Conservation (phyloP, 2,329 filamentous ascomycete species). For the Celoporthe dispersa region DNA sequence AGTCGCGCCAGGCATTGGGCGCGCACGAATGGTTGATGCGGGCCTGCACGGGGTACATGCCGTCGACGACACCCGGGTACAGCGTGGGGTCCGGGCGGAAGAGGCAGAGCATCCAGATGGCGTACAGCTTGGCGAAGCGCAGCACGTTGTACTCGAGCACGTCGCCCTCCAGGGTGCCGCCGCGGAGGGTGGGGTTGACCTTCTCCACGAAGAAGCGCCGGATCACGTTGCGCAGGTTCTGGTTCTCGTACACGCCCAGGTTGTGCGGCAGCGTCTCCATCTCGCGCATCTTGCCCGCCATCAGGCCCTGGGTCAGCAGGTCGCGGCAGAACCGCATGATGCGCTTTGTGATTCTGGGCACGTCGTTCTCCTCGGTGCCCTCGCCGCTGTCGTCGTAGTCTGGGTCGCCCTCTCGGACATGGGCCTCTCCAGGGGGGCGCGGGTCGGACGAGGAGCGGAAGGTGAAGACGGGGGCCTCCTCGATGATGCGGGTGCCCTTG, state of each 20-base stretch:
- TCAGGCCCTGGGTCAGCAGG: not conserved
- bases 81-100: not conserved
- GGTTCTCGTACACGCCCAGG: not conserved
- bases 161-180: not conserved
- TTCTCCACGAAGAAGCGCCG: not conserved
- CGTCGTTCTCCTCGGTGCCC: not conserved
- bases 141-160: not conserved
- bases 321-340: not conserved
- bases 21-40: constrained; percentile 33
- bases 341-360: not conserved
- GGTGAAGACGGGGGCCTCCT: constrained; percentile 23
- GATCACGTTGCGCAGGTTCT: not conserved
- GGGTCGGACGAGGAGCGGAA: constrained; percentile 1
- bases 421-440: not conserved
- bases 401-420: not conserved
- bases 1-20: constrained; percentile 31
- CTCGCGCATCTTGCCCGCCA: not conserved
- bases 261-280: constrained; percentile 3
- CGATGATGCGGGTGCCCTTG: constrained; percentile 22
- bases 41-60: constrained; percentile 14
- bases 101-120: constrained; percentile 5
- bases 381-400: not conserved
- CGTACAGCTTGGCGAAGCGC: constrained; percentile 12
- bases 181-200: not conserved
- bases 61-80: not conserved